Conservation (phyloP, 805 yeast genomes). For the Millerago galiae region DNA sequence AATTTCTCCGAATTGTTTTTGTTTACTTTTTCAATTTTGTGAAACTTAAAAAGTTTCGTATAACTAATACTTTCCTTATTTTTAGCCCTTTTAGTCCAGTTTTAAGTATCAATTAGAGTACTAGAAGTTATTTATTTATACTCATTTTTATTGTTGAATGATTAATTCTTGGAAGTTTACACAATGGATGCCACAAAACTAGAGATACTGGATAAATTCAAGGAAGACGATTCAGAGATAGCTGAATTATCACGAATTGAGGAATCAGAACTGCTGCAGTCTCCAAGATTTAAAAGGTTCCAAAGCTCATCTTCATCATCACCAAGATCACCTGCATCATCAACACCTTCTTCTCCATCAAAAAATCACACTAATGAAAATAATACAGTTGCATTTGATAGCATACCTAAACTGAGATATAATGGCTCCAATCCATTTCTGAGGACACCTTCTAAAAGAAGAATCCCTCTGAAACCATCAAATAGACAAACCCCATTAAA, state of each 20-base stretch:
- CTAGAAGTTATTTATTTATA: too few relatives aligned
- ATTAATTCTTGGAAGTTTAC: too few relatives aligned
- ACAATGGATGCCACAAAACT: slow-evolving; percentile 13
- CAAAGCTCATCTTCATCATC: slow-evolving; percentile 20
- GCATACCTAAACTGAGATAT: slow-evolving; percentile 19
- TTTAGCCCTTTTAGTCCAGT: not conserved
- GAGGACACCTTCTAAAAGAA: slow-evolving; percentile 19
- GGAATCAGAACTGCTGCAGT: slow-evolving; percentile 21
- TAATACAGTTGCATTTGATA: slow-evolving; percentile 9
- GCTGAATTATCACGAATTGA: slow-evolving; percentile 20
- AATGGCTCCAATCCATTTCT: slow-evolving; percentile 10
- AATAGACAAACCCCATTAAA: slow-evolving; percentile 7
- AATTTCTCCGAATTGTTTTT: not conserved
- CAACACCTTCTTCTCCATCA: slow-evolving; percentile 9
- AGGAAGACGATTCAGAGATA: slow-evolving; percentile 19
- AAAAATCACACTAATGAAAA: slow-evolving; percentile 14
- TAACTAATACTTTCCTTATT: too few relatives aligned
- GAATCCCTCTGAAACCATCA: slow-evolving; percentile 12
- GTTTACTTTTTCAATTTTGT: not conserved
- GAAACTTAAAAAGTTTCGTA: not conserved
- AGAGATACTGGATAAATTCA: slow-evolving; percentile 19
- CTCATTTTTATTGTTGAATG: too few relatives aligned
- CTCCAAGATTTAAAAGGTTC: slow-evolving; percentile 22
- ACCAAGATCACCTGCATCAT: slow-evolving; percentile 8
- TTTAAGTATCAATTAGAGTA: too few relatives aligned